Base-by-base conservation (phyloP, 495 filamentous ascomycete species). In the Chaetomium tenue region DNA sequence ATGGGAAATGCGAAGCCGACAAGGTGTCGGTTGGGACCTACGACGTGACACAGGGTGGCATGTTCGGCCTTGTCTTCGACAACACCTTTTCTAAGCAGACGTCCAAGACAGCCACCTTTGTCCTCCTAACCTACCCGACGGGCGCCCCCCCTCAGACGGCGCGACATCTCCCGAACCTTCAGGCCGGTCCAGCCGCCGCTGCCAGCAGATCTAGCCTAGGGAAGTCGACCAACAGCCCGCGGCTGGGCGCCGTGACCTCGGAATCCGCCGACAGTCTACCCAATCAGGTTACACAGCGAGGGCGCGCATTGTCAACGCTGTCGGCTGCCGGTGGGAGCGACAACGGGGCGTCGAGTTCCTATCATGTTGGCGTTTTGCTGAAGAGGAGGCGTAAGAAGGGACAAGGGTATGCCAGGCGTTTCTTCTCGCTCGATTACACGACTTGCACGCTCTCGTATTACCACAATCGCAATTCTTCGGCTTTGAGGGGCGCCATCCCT, bases 21-120 rank as follows among this genome's bases (percentile, higher is more conserved):
- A 93, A 91, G 78, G 92, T 96, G n/a, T 88, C 91, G 13, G 89
- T 92, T 73, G 94, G 94, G 0, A 94, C 89, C 18, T 91, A 91
- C 75, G 87, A 95, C 72, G 91, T 97, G 18, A 84, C 82, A 16
- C 86, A 91, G 59, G 91, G 89, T 3, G 94, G 93, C 62, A 97
- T 97, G 86, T 98, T 95, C 75, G 94, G 91, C 37, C 82, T 98
- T 60, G 91, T 98, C 28, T 97, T 98, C 72, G 94, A 98, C 83
- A 98, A 98, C 72, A 98, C 95, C 39, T 98, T 98, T 74, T 95
- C 93, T 56, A 98, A 97, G 78, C 89, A 92, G 72, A 86, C 91
- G 47, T 91, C 92, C 58, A 98, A 98, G 77, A 96, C 89, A 46
- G 91, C 90, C 15, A 98, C 93, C 22, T 90, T 98, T 66, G 93